Evolutionary conservation across 495 filamentous ascomycete genomes (phyloP).

Genomic region (Thermothielavioides terrestris): DNA sequence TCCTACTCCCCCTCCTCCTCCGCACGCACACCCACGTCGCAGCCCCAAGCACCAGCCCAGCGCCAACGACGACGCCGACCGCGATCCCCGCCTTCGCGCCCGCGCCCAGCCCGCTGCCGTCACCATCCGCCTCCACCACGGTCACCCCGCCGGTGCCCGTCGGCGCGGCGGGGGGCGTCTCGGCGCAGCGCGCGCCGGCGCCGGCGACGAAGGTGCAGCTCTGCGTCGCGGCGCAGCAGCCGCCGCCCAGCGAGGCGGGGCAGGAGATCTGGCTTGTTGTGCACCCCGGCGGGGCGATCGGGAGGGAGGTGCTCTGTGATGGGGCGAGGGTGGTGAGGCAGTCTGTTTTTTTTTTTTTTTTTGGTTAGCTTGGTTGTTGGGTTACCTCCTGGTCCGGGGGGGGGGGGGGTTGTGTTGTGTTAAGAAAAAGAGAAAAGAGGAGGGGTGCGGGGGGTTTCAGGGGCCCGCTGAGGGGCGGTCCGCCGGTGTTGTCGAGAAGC

Average conservation of each 20-base stretch:
- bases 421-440: too few relatives aligned
- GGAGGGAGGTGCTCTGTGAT: neutral
- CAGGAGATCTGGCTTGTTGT: conserved; percentile 59
- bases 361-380: too few relatives aligned
- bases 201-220: conserved; percentile 58
- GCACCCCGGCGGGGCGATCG: conserved; percentile 42
- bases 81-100: conserved; percentile 39
- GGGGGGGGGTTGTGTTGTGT: too few relatives aligned
- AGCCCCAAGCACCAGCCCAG: conserved; percentile 27
- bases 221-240: conserved; percentile 48
- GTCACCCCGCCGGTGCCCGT: conserved; percentile 22
- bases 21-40: conserved; percentile 31
- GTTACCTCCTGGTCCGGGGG: too few relatives aligned
- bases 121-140: conserved; percentile 8
- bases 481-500: too few relatives aligned
- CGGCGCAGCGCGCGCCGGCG: too few relatives aligned
- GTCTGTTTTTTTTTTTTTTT: too few relatives aligned
- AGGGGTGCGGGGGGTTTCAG: too few relatives aligned
- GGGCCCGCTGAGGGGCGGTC: too few relatives aligned
- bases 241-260: conserved; percentile 25
- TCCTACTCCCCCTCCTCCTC: conserved; percentile 16
- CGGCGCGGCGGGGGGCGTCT: conserved; percentile 35
- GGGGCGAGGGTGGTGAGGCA: conserved; percentile 11
- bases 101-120: conserved; percentile 18
- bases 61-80: conserved; percentile 35